Percentiles rank a stretch among this genome's conserved stretches.
These are phyloP conservation scores for Ustilago nuda DNA, from an alignment of 1,284 basidiomycete genomes.

Conservation along the genomic window DNA sequence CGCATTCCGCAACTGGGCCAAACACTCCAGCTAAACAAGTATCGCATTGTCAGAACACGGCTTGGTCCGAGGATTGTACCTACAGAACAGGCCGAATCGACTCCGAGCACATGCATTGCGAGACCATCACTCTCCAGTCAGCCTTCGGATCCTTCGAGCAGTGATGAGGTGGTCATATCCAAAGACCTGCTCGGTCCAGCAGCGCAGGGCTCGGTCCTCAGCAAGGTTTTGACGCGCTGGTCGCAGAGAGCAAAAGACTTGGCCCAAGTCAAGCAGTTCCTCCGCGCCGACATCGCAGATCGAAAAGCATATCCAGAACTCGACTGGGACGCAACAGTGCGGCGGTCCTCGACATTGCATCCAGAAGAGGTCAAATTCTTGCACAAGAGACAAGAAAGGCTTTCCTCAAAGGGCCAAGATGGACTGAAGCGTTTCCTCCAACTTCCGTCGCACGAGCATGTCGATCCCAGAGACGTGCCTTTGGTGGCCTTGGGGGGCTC, in stretches of 20 bases:
- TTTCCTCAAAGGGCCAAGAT: conserved; percentile 45
- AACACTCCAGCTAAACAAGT: conserved; percentile 36
- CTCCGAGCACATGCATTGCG: not conserved
- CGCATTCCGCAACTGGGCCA: conserved; percentile 48
- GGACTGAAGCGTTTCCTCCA: conserved; percentile 44
- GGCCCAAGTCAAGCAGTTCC: conserved; percentile 45
- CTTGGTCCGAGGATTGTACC: conserved; percentile 40
- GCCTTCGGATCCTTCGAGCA: not conserved
- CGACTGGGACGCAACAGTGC: conserved; percentile 58
- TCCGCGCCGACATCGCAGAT: conserved; percentile 43
- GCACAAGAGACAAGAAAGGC: conserved; percentile 24
- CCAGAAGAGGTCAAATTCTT: conserved; percentile 49
- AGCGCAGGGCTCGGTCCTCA: conserved; percentile 21
- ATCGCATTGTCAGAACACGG: conserved; percentile 31
- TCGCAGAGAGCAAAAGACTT: conserved; percentile 51
- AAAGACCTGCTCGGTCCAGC: conserved; percentile 37
- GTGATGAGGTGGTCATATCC: conserved; percentile 43
- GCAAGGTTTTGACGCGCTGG: conserved; percentile 51
- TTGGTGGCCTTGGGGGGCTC: conserved; percentile 67
- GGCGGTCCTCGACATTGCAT: conserved; percentile 52
- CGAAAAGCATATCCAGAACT: conserved; percentile 60
- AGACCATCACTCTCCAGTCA: not conserved
- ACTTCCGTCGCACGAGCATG: conserved; percentile 56
- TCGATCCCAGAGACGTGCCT: conserved; percentile 67
- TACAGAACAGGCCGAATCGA: conserved; percentile 18